Conservation (phyloP, 371 early-diverging fungal species). For the Polyrhizophydium stewartii region DNA sequence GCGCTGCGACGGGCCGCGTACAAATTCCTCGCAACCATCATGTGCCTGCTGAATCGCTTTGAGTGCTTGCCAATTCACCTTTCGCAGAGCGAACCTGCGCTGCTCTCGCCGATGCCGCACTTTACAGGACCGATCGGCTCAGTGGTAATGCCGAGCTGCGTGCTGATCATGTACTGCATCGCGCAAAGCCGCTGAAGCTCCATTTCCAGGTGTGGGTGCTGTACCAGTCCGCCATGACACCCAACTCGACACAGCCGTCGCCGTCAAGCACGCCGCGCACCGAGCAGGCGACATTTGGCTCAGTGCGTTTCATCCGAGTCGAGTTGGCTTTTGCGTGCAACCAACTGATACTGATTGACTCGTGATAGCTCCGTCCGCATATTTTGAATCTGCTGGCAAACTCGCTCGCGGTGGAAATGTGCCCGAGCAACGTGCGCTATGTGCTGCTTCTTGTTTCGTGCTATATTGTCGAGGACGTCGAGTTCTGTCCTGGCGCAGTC, state of each 20-base stretch:
- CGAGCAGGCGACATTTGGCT: neutral
- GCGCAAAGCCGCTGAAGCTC: no score
- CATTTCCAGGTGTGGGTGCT: no score
- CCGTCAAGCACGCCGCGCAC: no score
- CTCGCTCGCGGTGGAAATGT: conserved; percentile 63
- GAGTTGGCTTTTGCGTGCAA: no score
- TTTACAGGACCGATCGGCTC: neutral
- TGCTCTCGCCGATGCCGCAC: conserved; percentile 3
- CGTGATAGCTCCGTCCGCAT: conserved; percentile 55
- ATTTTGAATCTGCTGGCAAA: conserved; percentile 63
- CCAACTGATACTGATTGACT: no score
- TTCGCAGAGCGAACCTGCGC: neutral
- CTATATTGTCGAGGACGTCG: conserved; percentile 73
- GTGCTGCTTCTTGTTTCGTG: conserved; percentile 65
- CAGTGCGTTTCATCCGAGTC: conserved; percentile 9
- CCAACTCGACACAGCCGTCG: no score
- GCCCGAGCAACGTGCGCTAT: conserved; percentile 63
- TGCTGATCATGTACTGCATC: no score
- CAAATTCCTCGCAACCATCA: conserved; percentile 59
- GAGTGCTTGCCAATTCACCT: conserved; percentile 40
- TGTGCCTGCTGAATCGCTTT: conserved; percentile 72
- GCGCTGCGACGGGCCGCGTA: conserved; percentile 62
- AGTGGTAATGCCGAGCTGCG: no score
- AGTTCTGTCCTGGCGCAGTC: conserved; percentile 68
- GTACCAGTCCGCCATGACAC: no score